Conservation (phyloP, 495 filamentous ascomycete genomes). For the Recurvomyces mirabilis region DNA sequence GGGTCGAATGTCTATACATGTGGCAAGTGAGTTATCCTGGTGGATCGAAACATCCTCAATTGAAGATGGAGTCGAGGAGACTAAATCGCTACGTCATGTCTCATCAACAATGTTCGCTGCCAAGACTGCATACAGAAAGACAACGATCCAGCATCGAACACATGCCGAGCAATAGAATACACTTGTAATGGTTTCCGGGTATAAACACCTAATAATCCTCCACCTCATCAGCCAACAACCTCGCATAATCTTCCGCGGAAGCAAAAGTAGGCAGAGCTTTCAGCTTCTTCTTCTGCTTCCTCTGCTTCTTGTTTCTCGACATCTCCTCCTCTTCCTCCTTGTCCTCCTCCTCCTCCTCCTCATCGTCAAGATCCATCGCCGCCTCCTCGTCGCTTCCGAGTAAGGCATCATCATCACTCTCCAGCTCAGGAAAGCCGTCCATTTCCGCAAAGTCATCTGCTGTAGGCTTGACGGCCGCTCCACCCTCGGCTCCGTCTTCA, state of each 20-base stretch:
- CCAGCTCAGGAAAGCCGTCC: conserved; percentile 23
- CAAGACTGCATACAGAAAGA: too few species aligned
- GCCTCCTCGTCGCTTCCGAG: conserved; percentile 27
- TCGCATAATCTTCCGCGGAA: conserved; percentile 84
- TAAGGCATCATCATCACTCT: conserved; percentile 35
- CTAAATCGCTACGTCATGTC: background rate
- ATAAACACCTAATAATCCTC: conserved; percentile 12
- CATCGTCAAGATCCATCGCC: conserved; percentile 31
- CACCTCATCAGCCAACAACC: conserved; percentile 62
- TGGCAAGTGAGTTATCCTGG: background rate
- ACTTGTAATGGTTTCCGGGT: background rate
- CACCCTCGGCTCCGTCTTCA: conserved; percentile 22
- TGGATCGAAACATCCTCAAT: background rate
- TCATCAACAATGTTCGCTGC: too few species aligned
- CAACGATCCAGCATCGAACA: too few species aligned
- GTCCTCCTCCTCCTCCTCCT: conserved; percentile 34
- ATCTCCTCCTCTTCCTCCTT: conserved; percentile 26
- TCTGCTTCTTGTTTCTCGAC: conserved; percentile 30
- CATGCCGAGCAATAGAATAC: too few species aligned
- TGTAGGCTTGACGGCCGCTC: too few species aligned
- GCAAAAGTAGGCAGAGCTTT: conserved; percentile 87
- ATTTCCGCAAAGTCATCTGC: conserved; percentile 17
- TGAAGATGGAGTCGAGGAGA: background rate
- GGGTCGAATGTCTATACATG: background rate
- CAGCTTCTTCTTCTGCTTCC: conserved; percentile 63